A percentile compares a stretch with the other conserved stretches of the same genome.
phyloP scores from a whole-genome alignment of 805 yeast species.

The Schizosaccharomyces octosporus region DNA sequence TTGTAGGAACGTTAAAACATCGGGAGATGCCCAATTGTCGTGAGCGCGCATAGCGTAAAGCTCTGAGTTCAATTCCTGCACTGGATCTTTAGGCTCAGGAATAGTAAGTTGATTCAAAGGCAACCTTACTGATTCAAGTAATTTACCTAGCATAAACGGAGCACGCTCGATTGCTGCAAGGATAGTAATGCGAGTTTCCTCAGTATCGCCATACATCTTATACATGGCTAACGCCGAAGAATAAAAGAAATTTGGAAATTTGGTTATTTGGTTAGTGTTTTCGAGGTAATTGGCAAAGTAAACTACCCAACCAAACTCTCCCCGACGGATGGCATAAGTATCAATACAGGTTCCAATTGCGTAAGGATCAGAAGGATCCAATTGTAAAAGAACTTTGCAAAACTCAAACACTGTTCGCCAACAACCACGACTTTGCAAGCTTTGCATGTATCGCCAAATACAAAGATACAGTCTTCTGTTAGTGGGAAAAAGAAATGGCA shows the following conservation, averaged over 20 bases:
- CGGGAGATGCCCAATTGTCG: conserved; percentile 8
- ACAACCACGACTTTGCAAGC: conserved; percentile 54
- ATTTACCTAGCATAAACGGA: conserved; percentile 30
- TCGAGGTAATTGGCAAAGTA: conserved; percentile 32
- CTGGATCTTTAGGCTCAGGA: conserved; percentile 5
- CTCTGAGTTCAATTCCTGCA: conserved; percentile 7
- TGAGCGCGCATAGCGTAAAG: conserved; percentile 9
- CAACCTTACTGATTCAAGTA: conserved; percentile 22
- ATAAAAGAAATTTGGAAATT: conserved; percentile 45
- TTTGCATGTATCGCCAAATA: conserved; percentile 43
- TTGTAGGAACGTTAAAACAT: conserved; percentile 5
- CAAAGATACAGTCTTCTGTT: conserved; percentile 59
- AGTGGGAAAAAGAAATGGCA: conserved; percentile 50
- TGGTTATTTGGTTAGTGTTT: conserved; percentile 37
- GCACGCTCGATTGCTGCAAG: conserved; percentile 27
- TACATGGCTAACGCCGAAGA: conserved; percentile 32
- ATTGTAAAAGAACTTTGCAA: conserved; percentile 41
- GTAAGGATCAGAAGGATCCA: conserved; percentile 55
- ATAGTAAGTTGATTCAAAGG: conserved; percentile 4
- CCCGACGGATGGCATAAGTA: conserved; percentile 42
- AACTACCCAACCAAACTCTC: conserved; percentile 37
- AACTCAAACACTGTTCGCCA: conserved; percentile 53
- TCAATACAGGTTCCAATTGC: conserved; percentile 71
- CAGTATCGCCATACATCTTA: conserved; percentile 17
- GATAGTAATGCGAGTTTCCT: conserved; percentile 25